A percentile compares a stretch with the other conserved stretches of the same genome.
Evolutionary conservation across 2,329 filamentous ascomycete genomes (phyloP).

Genomic region (Aspergillus neoniger): DNA sequence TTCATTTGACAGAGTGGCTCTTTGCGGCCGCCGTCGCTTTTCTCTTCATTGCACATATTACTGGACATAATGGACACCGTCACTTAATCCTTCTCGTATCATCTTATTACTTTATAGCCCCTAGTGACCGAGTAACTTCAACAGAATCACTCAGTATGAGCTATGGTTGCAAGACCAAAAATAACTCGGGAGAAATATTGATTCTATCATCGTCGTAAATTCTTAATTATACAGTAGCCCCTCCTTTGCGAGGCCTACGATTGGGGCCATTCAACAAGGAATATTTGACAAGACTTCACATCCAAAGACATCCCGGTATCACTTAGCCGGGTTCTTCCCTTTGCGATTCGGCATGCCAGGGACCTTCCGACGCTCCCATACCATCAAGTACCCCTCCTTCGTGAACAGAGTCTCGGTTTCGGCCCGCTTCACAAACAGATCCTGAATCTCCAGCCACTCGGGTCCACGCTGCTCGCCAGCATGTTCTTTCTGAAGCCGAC

Average conservation of each 20-base stretch:
- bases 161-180: neutral
- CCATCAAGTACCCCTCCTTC: conserved; percentile 91
- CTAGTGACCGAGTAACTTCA: neutral
- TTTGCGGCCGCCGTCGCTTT: neutral
- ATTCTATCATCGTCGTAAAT: conserved; percentile 5
- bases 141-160: neutral
- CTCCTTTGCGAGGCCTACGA: neutral
- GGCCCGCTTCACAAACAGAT: conserved; percentile 87
- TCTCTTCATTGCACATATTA: neutral
- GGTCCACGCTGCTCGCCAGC: conserved; percentile 52
- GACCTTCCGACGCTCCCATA: conserved; percentile 81
- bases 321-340: conserved; percentile 33
- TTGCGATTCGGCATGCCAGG: conserved; percentile 42
- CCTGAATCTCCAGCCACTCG: conserved; percentile 92
- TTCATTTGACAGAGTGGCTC: neutral
- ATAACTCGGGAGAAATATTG: too few species aligned
- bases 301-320: neutral
- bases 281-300: neutral
- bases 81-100: neutral
- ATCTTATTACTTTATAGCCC: too few species aligned
- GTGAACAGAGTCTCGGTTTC: conserved; percentile 88
- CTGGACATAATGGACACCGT: neutral
- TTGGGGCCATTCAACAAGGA: neutral
- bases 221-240: conserved; percentile 12
- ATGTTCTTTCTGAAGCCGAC: conserved; percentile 28